Evolutionary conservation across 1,284 basidiomycete genomes (phyloP).

Genomic region (Termitomyces sp.): DNA sequence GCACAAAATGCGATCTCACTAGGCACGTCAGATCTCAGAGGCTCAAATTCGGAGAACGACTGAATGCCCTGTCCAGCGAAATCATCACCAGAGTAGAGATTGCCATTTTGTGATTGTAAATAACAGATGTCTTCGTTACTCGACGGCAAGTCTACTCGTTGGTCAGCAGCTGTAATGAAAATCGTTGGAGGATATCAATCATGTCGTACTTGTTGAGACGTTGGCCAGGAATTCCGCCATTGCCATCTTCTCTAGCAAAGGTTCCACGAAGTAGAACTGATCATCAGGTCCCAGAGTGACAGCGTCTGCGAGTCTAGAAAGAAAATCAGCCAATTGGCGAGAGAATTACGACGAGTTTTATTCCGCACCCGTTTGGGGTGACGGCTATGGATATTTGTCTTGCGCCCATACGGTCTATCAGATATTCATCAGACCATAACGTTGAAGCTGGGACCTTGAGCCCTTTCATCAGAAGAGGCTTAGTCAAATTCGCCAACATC

Average conservation of each 20-base stretch:
- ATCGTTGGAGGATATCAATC: neutral
- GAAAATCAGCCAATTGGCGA: neutral
- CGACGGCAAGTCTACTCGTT: constrained; percentile 5
- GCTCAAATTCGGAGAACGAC: constrained; percentile 52
- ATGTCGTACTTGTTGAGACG: constrained; percentile 30
- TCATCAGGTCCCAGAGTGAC: constrained; percentile 54
- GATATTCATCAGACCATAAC: constrained; percentile 64
- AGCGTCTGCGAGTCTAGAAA: constrained; percentile 70
- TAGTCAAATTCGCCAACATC: constrained; percentile 2
- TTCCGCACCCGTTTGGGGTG: constrained; percentile 73
- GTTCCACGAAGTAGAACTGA: constrained; percentile 74
- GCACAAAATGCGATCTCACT: constrained; percentile 69
- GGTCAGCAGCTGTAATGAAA: neutral
- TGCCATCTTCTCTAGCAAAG: constrained; percentile 62
- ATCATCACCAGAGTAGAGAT: constrained; percentile 55
- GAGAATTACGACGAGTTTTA: constrained; percentile 16
- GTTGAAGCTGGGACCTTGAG: constrained; percentile 34
- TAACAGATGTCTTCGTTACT: constrained; percentile 52
- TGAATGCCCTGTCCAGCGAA: constrained; percentile 28
- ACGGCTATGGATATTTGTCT: constrained; percentile 66
- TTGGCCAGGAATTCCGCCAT: constrained; percentile 53
- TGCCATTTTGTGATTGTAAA: constrained; percentile 89
- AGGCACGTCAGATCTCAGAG: constrained; percentile 59
- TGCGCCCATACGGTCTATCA: constrained; percentile 50
- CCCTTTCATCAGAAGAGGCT: constrained; percentile 24